Evolutionary conservation across 192 early-diverging fungal genomes (phyloP).

Genomic region (Phycomyces blakesleeanus): DNA sequence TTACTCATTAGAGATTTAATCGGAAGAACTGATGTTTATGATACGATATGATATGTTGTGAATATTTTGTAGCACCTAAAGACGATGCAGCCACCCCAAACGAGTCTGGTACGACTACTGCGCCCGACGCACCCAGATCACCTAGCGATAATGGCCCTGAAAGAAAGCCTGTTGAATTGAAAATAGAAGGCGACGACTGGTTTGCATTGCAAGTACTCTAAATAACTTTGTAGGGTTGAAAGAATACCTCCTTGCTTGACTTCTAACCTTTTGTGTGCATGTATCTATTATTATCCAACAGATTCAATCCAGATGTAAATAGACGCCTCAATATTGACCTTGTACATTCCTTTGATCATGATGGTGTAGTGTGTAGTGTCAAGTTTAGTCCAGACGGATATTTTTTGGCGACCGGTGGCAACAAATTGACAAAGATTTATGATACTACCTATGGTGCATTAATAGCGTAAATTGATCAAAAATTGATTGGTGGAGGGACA

Average conservation of each 20-base stretch:
- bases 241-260: too few species aligned
- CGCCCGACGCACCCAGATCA: slow-evolving; percentile 1
- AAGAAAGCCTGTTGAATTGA: slow-evolving; percentile 62
- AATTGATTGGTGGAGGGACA: not conserved
- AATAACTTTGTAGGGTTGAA: too few species aligned
- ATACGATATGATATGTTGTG: too few species aligned
- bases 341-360: slow-evolving; percentile 53
- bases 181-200: slow-evolving; percentile 84
- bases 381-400: slow-evolving; percentile 91
- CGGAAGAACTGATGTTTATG: too few species aligned
- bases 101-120: not conserved
- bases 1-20: too few species aligned
- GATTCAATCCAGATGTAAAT: slow-evolving; percentile 64
- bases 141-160: slow-evolving; percentile 79
- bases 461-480: slow-evolving; percentile 12
- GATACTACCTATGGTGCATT: slow-evolving; percentile 40
- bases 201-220: slow-evolving; percentile 60
- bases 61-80: slow-evolving; percentile 1
- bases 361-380: slow-evolving; percentile 94
- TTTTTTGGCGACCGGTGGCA: slow-evolving; percentile 93
- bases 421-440: slow-evolving; percentile 83
- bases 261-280: too few species aligned
- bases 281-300: not conserved
- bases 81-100: not conserved
- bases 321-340: slow-evolving; percentile 61